Evolutionary conservation across 352 stramenopile species (phyloP).

Genomic region (Phytophthora uliginosa): DNA sequence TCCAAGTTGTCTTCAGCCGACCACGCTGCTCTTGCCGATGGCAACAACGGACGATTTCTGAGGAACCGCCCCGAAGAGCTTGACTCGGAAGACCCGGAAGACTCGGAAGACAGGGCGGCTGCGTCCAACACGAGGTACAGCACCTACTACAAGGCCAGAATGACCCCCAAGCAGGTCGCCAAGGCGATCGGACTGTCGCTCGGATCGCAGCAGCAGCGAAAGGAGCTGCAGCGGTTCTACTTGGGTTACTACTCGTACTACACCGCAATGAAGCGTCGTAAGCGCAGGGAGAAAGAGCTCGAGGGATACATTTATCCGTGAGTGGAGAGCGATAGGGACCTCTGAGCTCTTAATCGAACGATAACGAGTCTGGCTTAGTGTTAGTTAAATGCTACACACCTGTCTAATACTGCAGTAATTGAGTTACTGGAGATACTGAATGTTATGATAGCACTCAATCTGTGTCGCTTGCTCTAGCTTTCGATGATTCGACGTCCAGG

Average conservation of each 20-base stretch:
- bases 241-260: conserved; percentile 30
- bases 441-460: too few relatives aligned
- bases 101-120: conserved; percentile 1
- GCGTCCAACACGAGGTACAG: conserved; percentile 2
- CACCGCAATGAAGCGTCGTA: neutral
- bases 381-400: neutral
- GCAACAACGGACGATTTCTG: conserved; percentile 12
- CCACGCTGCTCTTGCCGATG: neutral
- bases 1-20: neutral
- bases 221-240: conserved; percentile 21
- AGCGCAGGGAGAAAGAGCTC: neutral
- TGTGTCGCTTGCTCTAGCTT: too few relatives aligned
- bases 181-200: neutral
- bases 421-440: neutral
- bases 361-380: neutral
- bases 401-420: neutral
- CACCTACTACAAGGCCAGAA: conserved; percentile 14
- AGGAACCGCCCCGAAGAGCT: neutral
- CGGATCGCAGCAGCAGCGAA: neutral
- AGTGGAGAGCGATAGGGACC: neutral
- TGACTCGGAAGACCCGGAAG: conserved; percentile 2
- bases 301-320: conserved; percentile 2
- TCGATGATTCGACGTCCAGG: too few relatives aligned
- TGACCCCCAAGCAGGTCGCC: conserved; percentile 12
- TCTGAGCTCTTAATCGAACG: neutral